Evolutionary conservation across 176 grass and related monocot species (phyloP), one percentile per base, ranked within the genome.

Genomic region (Cenchrus americanus): DNA sequence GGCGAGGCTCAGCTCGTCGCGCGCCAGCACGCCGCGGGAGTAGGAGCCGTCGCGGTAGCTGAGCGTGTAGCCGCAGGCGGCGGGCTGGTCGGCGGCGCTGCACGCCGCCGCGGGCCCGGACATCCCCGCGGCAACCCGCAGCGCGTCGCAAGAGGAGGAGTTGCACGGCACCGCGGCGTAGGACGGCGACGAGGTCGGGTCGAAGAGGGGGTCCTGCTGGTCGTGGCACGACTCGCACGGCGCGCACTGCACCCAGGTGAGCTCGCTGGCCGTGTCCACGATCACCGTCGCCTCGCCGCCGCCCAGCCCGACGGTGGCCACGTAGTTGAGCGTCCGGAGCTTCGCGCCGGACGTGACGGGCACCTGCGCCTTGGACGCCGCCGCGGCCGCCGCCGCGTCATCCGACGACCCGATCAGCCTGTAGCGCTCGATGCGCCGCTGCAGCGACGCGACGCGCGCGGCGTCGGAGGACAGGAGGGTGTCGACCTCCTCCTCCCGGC

Each of bases 211-310:
- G 4, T 75, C 92, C 44, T 89, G 77, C 71, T 97, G 91, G 84
- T 27, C 75, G 79, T 94, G 90, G 85, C 94, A 97, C 24, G 91
- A 64, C 8, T 68, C 80, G 94, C 91, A 97, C 5, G 91, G 94
- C 79, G 44, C 40, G 87, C 92, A 97, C 37, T 97, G 92, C 47
- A 94, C 89, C 95, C 94, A 97, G 19, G 89, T 94, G 44, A 97
- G 76, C 75, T 97, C 94, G 83, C 91, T 94, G 6, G 89, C 94
- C 21, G 91, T 97, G 82, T 97, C 94, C 14, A 94, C 80, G 54
- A 90, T 89, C 86, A 93, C 82, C 75, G 89, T 89, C 12, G 89
- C 86, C 74, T 94, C 73, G 40, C 71, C 83, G 79, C 86, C 79
- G 14, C 88, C 88, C 1, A 83, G 57, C 2, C 83, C 83, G 0